phyloP scores from a whole-genome alignment of 495 filamentous ascomycete species.

The Pseudevernia furfuracea region DNA sequence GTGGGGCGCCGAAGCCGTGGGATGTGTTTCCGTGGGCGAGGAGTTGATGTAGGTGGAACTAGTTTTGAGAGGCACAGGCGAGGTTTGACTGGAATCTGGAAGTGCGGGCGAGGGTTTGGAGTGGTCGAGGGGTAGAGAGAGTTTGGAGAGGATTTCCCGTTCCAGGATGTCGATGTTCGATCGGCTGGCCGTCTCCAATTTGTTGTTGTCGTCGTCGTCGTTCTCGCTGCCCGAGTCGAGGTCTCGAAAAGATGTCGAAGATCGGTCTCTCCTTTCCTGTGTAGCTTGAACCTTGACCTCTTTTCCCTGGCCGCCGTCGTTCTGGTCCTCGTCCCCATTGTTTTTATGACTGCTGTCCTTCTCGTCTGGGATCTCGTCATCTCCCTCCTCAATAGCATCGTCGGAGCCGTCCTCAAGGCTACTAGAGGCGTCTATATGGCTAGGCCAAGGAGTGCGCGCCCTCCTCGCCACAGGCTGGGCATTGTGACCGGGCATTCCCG shows the following conservation, averaged over 20 bases:
- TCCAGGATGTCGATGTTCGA: background rate
- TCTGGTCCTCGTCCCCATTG: background rate
- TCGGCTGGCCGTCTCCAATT: background rate
- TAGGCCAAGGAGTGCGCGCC: background rate
- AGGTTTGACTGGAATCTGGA: background rate
- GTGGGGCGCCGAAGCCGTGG: slow-evolving; percentile 8
- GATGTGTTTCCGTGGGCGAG: background rate
- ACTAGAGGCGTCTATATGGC: background rate
- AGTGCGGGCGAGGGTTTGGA: background rate
- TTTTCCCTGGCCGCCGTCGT: background rate
- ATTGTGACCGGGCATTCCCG: background rate
- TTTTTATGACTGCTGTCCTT: background rate
- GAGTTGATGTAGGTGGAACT: background rate
- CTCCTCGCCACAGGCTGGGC: background rate
- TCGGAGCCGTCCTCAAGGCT: background rate
- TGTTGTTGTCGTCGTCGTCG: background rate
- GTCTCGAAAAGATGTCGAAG: background rate
- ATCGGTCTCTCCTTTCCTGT: background rate
- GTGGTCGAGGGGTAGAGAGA: background rate
- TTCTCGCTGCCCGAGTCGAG: background rate
- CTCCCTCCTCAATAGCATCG: background rate
- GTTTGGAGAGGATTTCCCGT: background rate
- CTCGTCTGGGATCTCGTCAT: background rate
- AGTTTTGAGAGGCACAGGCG: background rate
- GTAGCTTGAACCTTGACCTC: background rate